These are phyloP conservation scores for Candida silvicultrix DNA, from an alignment of 805 yeast species.

Conservation along the genomic window DNA sequence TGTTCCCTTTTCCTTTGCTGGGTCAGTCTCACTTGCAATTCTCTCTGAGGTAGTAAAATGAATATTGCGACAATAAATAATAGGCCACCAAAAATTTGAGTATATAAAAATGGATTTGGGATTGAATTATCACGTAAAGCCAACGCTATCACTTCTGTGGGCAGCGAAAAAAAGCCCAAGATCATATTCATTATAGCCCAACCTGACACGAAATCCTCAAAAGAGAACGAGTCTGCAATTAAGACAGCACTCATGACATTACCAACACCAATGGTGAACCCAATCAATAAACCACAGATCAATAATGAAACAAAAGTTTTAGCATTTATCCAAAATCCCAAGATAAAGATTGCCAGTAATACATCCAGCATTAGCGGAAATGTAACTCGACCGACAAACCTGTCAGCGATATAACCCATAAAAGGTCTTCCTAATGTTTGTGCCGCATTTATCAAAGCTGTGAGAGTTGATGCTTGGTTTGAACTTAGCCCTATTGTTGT, in stretches of 20 bases:
- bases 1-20: constrained; percentile 14
- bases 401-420: constrained; percentile 41
- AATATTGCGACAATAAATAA: constrained; percentile 36
- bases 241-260: constrained; percentile 36
- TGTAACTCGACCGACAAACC: constrained; percentile 37
- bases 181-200: constrained; percentile 31
- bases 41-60: constrained; percentile 40
- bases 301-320: constrained; percentile 32
- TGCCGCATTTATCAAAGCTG: constrained; percentile 41
- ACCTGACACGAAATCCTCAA: constrained; percentile 31
- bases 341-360: constrained; percentile 29
- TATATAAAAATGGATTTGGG: constrained; percentile 41
- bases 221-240: constrained; percentile 33
- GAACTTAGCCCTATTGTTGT: constrained; percentile 40
- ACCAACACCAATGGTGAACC: constrained; percentile 38
- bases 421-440: constrained; percentile 44
- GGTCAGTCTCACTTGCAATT: constrained; percentile 36
- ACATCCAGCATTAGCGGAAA: constrained; percentile 31
- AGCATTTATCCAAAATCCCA: constrained; percentile 42
- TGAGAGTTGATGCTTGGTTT: constrained; percentile 37
- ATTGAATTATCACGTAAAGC: constrained; percentile 28
- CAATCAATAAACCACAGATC: constrained; percentile 36
- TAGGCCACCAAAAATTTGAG: constrained; percentile 55
- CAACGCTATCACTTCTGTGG: constrained; percentile 53
- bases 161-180: constrained; percentile 31